Base-by-base conservation (phyloP, 2,329 filamentous ascomycete genomes). In the Microdochium nivale region DNA sequence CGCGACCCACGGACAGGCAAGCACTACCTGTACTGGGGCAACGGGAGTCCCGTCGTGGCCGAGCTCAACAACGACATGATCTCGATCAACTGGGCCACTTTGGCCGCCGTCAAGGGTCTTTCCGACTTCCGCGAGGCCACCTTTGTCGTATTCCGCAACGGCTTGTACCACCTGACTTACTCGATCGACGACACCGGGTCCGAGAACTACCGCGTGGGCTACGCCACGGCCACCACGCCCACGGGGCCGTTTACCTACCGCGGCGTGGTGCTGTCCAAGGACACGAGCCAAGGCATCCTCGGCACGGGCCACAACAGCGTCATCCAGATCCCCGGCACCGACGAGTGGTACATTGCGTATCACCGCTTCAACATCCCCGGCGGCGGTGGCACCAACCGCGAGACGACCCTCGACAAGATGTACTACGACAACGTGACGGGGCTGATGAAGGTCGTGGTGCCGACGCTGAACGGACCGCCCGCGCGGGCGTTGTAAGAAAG, bases 11-110 rank as follows among this genome's bases (percentile, higher is more conserved):
- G 61, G 1, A 66, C 81, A 35, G 78, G 76, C 2, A 70, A 75
- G 37, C 80, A 78, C 51, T 86, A 84, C 54, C 60, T 86, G 7
- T 86, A 83, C 63, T 85, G 84, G 66, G 83, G 83, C 3, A 77
- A 76, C 49, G 70, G 73, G 1, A 53, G 53, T 0, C 67, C 72
- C 0, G 51, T 76, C 0, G 59, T 68, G 14, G 74, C 73, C 0
- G 68, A 76, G 55, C 58, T 76, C 0, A 63, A 61, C 32, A 68
- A 74, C 25, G 68, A 76, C 59, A 76, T 77, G 74, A 58, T 69
- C 0, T 73, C 70, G 0, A 63, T 76, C 56, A 69, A 72, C 47
- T 43, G 62, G 55, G 51, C 62, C 48, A 71, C 70, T 2, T 61
- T 66, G 3, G 53, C 53, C 27, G 52, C 54, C 2, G 60, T 72